Conservation (phyloP, 202 grass and related monocot genomes). For the Sporobolus alterniflorus region DNA sequence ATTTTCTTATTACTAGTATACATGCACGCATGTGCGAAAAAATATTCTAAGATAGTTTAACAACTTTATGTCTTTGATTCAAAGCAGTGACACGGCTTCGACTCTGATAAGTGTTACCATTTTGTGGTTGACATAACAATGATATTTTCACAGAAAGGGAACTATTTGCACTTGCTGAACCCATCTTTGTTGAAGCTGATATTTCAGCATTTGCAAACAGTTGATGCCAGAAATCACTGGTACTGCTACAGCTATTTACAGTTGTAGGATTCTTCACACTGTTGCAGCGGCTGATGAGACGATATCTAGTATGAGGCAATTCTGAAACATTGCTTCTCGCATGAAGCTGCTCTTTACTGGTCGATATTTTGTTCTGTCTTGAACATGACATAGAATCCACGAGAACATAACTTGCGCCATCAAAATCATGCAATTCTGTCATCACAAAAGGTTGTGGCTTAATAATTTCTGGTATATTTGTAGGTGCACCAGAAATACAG, state of each 20-base stretch:
- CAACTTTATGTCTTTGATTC: slow-evolving; percentile 18
- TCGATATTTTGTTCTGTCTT: background rate
- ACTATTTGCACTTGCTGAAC: background rate
- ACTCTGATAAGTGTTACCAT: background rate
- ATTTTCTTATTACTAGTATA: too few species aligned
- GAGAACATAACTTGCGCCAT: background rate
- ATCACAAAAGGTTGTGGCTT: background rate
- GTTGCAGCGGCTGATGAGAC: background rate
- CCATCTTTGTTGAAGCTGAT: slow-evolving; percentile 21
- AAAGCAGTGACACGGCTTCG: slow-evolving; percentile 9
- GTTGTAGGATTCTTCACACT: slow-evolving; percentile 14
- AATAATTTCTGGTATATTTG: background rate
- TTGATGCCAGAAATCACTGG: slow-evolving; percentile 26
- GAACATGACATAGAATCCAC: background rate
- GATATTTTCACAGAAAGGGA: slow-evolving; percentile 53
- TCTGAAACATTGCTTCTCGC: background rate
- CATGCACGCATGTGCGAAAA: too few species aligned
- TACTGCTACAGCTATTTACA: background rate
- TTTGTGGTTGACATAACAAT: background rate
- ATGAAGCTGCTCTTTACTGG: background rate
- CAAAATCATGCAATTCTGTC: slow-evolving; percentile 3
- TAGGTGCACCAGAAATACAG: background rate
- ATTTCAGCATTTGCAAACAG: slow-evolving; percentile 30
- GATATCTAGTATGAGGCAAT: background rate
- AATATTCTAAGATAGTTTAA: too few species aligned